Percentiles rank a stretch among this genome's conserved stretches.
phyloP scores from a whole-genome alignment of 345 rosid genomes.

The Camelina sativa region DNA sequence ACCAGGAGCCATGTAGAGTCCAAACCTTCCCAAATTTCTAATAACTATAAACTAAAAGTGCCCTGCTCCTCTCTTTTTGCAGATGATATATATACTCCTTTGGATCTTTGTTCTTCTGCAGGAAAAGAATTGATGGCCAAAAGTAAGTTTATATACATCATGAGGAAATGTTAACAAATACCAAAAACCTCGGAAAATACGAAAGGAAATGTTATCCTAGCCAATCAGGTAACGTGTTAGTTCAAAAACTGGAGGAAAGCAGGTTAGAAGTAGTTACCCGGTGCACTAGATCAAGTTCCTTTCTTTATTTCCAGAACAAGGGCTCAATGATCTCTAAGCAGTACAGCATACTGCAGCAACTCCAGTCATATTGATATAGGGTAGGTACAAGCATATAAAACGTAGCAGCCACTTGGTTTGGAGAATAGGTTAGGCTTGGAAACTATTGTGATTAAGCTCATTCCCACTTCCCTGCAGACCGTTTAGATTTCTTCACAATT shows the following conservation, averaged over 20 bases:
- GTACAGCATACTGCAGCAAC: neutral
- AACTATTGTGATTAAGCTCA: neutral
- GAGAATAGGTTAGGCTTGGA: neutral
- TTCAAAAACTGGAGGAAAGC: conserved; percentile 15
- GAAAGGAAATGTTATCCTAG: neutral
- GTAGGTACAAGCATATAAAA: neutral
- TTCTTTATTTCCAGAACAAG: conserved; percentile 10
- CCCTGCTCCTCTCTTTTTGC: conserved; percentile 17
- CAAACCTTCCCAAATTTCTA: conserved; percentile 20
- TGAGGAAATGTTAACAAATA: neutral
- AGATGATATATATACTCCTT: conserved; percentile 11
- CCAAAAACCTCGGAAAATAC: conserved; percentile 8
- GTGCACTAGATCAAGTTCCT: conserved; percentile 35
- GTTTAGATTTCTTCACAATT: conserved; percentile 11
- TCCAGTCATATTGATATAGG: conserved; percentile 11
- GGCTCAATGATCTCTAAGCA: conserved; percentile 21
- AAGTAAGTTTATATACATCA: conserved; percentile 34
- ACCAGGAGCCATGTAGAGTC: conserved; percentile 58
- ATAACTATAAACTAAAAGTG: conserved; percentile 16
- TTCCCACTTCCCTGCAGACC: neutral
- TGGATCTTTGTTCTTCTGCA: conserved; percentile 30
- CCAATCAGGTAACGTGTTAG: conserved; percentile 35
- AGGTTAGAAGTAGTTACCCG: conserved; percentile 36
- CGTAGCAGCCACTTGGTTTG: conserved; percentile 12
- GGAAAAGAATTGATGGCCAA: conserved; percentile 16